Percentiles rank a stretch among this genome's conserved stretches.
Evolutionary conservation across 164 flowering plant species (phyloP).

Genomic region (Paratinospora sagittata): DNA sequence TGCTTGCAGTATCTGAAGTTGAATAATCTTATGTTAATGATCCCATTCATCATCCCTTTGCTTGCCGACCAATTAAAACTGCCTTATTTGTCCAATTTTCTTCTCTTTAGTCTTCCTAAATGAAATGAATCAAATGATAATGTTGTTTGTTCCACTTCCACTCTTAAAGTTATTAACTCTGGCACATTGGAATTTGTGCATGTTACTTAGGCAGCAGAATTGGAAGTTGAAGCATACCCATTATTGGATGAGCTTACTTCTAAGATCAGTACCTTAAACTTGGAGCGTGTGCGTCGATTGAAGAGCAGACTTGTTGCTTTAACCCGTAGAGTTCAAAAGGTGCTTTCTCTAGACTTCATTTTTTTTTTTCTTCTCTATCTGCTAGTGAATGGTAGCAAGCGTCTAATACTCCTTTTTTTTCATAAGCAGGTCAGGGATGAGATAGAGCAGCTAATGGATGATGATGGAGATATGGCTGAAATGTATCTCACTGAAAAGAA

Average conservation of each 20-base stretch:
- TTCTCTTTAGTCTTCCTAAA: not conserved
- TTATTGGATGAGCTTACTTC: conserved; percentile 43
- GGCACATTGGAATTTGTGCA: not conserved
- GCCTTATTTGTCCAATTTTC: not conserved
- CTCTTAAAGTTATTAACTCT: not conserved
- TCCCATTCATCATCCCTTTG: not conserved
- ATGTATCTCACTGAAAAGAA: conserved; percentile 51
- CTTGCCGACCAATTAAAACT: not conserved
- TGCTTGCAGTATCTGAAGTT: not conserved
- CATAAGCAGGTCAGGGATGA: conserved; percentile 49
- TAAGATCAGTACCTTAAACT: conserved; percentile 34
- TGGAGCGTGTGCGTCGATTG: conserved; percentile 46
- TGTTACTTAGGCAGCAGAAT: conserved; percentile 28
- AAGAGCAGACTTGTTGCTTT: conserved; percentile 49
- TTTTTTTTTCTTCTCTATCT: not conserved
- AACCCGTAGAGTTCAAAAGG: conserved; percentile 53
- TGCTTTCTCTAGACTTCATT: conserved; percentile 7
- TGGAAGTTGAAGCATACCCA: conserved; percentile 41
- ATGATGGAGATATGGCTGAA: conserved; percentile 63
- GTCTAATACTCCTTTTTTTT: conserved; percentile 1
- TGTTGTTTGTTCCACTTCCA: not conserved
- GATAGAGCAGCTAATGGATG: conserved; percentile 58
- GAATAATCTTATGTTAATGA: not conserved
- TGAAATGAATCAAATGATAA: not conserved
- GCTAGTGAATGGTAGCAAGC: not conserved